Base-by-base conservation (phyloP, 2,329 filamentous ascomycete species). In the Penicillium digitatum region DNA sequence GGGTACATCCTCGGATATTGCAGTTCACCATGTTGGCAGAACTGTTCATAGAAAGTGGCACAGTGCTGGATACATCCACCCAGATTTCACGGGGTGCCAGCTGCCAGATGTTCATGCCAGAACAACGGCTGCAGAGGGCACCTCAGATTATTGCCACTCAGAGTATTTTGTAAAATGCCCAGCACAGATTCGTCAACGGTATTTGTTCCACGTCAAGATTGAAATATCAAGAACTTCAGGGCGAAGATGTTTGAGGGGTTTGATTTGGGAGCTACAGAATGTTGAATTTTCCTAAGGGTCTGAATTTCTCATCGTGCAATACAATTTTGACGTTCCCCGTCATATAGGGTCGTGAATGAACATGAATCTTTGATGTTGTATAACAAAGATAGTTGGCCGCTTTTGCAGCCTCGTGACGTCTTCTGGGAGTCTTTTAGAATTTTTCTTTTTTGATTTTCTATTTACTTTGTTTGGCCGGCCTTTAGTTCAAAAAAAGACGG, bases 151-250 rank as follows among this genome's bases (percentile, higher is more conserved):
- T 34, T 54, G 40, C 4, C 44, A 72, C 58, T 70, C 71, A 46
- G 74, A 77, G 62, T 76, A 76, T 54, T 71, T 77, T 43, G 72
- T 69, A 35, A 72, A 73, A 50, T 66, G 74, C 53, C 68, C 75
- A 29, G 67, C 69, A 34, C 74, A 77, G 63, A 64, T 77, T 50
- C 68, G 66, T 44, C 63, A 73, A 42, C 67, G 67, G 48, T 77
- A 76, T 56, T 60, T 76, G 48, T 60, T 75, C 18, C 64, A 67
- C 20, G 65, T 74, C 29, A 51, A 59, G 26, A 69, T 74, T 55
- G 32, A 53, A 27, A 31, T 35, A 5, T 14, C 16, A 20, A 18
- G 24, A 20, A 48, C 10, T 29, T 27, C 8, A 22, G 11, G 11
- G 20, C 8, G 14, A 34, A n/a, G 29, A 26, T 32, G 20, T 3